Percentiles rank a stretch among this genome's conserved stretches.
phyloP scores from a whole-genome alignment of 2,329 filamentous ascomycete species.

The Claviceps monticola region DNA sequence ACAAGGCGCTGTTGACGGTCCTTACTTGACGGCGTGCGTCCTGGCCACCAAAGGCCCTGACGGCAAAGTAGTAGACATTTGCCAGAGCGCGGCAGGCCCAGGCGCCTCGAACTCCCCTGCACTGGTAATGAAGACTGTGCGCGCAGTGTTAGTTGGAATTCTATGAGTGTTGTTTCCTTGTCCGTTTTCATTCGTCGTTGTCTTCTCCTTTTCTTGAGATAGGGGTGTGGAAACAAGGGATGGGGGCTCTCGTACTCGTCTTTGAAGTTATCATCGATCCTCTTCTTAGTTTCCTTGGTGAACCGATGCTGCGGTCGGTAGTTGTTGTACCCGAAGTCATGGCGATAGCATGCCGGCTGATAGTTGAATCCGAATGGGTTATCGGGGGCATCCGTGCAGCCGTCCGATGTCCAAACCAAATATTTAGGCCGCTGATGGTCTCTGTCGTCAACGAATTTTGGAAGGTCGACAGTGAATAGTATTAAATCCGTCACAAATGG shows the following conservation, averaged over 20 bases:
- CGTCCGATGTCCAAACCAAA: constrained; percentile 28
- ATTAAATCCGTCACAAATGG: no score
- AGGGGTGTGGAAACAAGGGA: background rate
- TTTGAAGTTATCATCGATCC: constrained; percentile 33
- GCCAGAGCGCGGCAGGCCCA: background rate
- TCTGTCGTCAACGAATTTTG: no score
- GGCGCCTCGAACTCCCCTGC: background rate
- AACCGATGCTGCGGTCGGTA: constrained; percentile 29
- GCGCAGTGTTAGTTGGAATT: constrained; percentile 3
- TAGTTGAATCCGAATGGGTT: constrained; percentile 31
- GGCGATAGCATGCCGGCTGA: constrained; percentile 32
- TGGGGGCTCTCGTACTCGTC: constrained; percentile 18
- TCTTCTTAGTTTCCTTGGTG: constrained; percentile 17
- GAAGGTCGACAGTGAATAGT: no score
- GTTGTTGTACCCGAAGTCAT: constrained; percentile 44
- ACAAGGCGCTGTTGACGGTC: background rate
- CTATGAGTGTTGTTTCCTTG: no score
- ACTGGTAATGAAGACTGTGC: background rate
- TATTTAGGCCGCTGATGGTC: no score
- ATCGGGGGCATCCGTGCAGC: constrained; percentile 27
- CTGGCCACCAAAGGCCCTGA: background rate
- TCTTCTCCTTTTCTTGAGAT: background rate
- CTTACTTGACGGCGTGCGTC: background rate
- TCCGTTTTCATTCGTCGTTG: background rate
- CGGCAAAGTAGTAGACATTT: background rate